phyloP scores from a whole-genome alignment of 371 early-diverging fungal genomes.

The Actinomucor elegans region DNA sequence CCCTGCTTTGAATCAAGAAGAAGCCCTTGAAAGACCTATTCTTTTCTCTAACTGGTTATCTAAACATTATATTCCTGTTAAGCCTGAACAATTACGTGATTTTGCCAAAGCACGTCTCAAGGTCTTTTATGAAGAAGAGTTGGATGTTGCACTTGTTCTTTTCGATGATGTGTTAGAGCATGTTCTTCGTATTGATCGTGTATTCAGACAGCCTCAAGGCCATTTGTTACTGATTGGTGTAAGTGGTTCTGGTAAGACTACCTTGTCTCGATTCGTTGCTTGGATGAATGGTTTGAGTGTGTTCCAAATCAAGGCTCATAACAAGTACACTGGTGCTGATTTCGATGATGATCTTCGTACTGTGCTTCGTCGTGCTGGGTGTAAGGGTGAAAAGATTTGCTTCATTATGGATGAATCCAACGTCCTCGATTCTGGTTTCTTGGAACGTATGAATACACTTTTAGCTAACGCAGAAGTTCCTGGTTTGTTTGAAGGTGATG shows the following conservation, averaged over 20 bases:
- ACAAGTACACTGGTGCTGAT: conserved; percentile 93
- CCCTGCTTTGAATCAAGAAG: conserved; percentile 73
- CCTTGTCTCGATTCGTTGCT: conserved; percentile 95
- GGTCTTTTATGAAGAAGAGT: conserved; percentile 98
- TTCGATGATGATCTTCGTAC: conserved; percentile 96
- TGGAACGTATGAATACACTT: conserved; percentile 99
- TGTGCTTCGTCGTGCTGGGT: conserved; percentile 91
- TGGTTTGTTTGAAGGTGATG: conserved; percentile 98
- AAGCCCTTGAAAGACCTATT: conserved; percentile 88
- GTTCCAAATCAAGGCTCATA: conserved; percentile 96
- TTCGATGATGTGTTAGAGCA: conserved; percentile 98
- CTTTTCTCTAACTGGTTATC: conserved; percentile 97
- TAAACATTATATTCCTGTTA: conserved; percentile 88
- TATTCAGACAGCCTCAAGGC: conserved; percentile 97
- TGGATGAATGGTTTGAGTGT: conserved; percentile 99
- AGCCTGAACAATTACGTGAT: conserved; percentile 87
- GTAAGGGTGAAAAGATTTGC: conserved; percentile 97
- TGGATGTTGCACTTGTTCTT: conserved; percentile 94
- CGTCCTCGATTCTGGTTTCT: conserved; percentile 93
- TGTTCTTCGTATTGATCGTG: conserved; percentile 97
- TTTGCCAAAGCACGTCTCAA: conserved; percentile 94
- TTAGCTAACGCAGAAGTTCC: conserved; percentile 98
- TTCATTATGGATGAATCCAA: conserved; percentile 98
- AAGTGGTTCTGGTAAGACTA: conserved; percentile 96
- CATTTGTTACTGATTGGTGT: conserved; percentile 97